These are phyloP conservation scores for Nakaseomyces nivariensis DNA, from an alignment of 1,139 yeast species.

Conservation along the genomic window DNA sequence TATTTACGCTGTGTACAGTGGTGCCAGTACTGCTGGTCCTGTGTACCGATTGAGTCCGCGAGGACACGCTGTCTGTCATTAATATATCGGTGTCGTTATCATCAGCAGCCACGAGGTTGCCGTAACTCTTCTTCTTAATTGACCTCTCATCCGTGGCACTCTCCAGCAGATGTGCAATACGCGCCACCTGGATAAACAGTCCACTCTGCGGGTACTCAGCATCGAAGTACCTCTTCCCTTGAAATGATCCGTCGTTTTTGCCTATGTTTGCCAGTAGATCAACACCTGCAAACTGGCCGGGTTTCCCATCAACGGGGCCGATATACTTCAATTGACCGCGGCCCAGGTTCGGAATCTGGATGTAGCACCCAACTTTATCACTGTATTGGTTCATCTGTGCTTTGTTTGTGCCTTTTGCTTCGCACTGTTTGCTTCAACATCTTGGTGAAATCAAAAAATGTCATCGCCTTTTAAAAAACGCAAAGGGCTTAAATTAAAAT, in stretches of 20 bases:
- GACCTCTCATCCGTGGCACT: slow-evolving; percentile 6
- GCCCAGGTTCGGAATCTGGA: slow-evolving; percentile 31
- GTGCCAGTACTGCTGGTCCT: slow-evolving; percentile 11
- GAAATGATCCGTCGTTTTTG: slow-evolving; percentile 65
- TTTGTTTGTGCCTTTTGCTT: no score
- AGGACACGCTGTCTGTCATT: not conserved
- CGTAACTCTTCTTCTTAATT: not conserved
- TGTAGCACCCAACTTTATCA: slow-evolving; percentile 23
- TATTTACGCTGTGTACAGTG: slow-evolving; percentile 1
- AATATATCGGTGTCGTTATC: not conserved
- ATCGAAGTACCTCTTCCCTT: slow-evolving; percentile 52
- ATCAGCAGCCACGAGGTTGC: not conserved
- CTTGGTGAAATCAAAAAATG: no score
- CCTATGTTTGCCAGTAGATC: slow-evolving; percentile 68
- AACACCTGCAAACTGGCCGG: slow-evolving; percentile 80
- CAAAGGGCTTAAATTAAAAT: no score
- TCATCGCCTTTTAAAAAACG: no score
- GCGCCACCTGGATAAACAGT: slow-evolving; percentile 59
- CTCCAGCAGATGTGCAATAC: slow-evolving; percentile 35
- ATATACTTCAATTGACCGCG: slow-evolving; percentile 58
- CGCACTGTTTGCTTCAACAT: no score
- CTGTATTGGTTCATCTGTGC: slow-evolving; percentile 14
- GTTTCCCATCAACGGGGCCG: slow-evolving; percentile 66
- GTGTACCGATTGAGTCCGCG: not conserved
- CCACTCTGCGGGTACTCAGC: slow-evolving; percentile 61